Conservation (phyloP, 495 filamentous ascomycete genomes). For the Hyaloscypha bicolor region DNA sequence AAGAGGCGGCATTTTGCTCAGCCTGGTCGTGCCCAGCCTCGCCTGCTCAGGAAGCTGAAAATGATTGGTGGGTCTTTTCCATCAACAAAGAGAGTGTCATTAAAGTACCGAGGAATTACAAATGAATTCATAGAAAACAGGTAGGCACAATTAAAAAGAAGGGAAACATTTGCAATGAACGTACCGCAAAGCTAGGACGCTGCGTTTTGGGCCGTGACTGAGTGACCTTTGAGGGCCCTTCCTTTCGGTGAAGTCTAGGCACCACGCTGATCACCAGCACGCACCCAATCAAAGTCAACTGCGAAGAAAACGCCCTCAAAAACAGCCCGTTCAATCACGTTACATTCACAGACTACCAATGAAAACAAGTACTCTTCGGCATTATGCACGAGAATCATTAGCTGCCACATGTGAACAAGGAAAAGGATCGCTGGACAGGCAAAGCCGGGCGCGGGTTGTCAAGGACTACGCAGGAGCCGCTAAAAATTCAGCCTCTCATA, state of each 20-base stretch:
- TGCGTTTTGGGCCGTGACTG: neutral
- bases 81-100: neutral
- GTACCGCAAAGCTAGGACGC: neutral
- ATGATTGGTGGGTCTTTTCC: neutral
- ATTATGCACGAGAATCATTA: neutral
- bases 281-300: neutral
- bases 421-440: neutral
- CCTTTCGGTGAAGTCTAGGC: neutral
- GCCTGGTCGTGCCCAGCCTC: neutral
- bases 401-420: neutral
- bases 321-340: neutral
- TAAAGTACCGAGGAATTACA: neutral
- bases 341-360: neutral
- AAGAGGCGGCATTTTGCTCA: neutral
- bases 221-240: neutral
- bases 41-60: neutral
- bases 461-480: neutral
- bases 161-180: neutral
- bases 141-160: neutral
- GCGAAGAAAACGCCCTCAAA: neutral
- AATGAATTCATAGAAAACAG: neutral
- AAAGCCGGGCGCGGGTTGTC: neutral
- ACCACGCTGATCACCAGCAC: neutral
- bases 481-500: conserved; percentile 2
- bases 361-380: neutral